A percentile compares a stretch with the other conserved stretches of the same genome.
These are phyloP conservation scores for Aspergillus sp. DNA, from an alignment of 2,329 filamentous ascomycete genomes.

Conservation along the genomic window DNA sequence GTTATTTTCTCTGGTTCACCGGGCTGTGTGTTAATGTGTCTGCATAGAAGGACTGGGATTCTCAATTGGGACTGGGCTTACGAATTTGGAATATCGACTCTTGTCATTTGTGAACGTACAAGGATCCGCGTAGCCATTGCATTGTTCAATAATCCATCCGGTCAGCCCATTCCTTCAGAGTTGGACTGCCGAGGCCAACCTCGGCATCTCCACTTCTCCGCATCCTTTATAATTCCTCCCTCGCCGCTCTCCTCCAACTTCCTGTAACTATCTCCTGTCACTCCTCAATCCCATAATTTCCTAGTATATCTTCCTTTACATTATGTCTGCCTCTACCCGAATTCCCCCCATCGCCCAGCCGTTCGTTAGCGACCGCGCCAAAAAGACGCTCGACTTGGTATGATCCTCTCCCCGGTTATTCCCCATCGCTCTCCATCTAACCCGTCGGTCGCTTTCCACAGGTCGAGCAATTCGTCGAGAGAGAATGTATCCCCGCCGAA, in stretches of 20 bases:
- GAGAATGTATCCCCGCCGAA: conserved; percentile 89
- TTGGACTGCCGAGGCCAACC: conserved; percentile 1
- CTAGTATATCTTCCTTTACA: conserved; percentile 5
- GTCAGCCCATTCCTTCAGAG: background rate
- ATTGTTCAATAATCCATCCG: background rate
- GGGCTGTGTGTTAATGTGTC: background rate
- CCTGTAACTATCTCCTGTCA: background rate
- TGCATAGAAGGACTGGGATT: background rate
- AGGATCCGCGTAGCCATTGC: too few relatives aligned
- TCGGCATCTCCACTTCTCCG: conserved; percentile 17
- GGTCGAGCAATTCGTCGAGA: conserved; percentile 95
- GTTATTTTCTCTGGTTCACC: background rate
- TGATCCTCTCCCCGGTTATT: conserved; percentile 13
- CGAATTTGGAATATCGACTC: background rate
- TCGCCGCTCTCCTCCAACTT: background rate
- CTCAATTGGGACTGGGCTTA: background rate
- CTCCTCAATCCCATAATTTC: background rate
- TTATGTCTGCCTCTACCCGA: conserved; percentile 52
- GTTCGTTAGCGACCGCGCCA: conserved; percentile 79
- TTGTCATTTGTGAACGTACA: background rate
- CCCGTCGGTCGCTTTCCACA: conserved; percentile 34
- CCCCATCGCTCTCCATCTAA: background rate
- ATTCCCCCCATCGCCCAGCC: conserved; percentile 60
- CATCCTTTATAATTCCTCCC: conserved; percentile 8
- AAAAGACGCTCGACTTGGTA: conserved; percentile 76